Percentiles rank a stretch among this genome's conserved stretches.
Evolutionary conservation across 768 basidiomycete species (phyloP).

Genomic region (Rickenella mellea): DNA sequence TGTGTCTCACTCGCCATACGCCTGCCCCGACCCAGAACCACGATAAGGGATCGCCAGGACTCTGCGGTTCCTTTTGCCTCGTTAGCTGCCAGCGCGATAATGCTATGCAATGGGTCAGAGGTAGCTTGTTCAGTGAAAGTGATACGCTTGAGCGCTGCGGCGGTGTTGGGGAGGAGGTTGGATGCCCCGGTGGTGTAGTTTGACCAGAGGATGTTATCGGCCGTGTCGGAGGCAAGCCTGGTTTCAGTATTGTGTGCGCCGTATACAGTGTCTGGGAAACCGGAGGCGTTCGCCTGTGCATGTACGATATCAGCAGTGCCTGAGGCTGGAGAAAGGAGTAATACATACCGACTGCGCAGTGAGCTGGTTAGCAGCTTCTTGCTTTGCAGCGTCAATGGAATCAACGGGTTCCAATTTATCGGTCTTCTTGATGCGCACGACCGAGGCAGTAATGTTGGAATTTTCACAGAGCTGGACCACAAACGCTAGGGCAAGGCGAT

Average conservation of each 20-base stretch:
- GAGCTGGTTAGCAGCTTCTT: constrained; percentile 9
- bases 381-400: constrained; percentile 19
- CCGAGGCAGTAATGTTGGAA: constrained; percentile 56
- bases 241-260: constrained; percentile 40
- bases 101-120: constrained; percentile 43
- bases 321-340: too few relatives aligned
- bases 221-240: constrained; percentile 67
- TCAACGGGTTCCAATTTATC: constrained; percentile 23
- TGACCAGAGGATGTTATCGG: constrained; percentile 73
- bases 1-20: constrained; percentile 56
- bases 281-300: constrained; percentile 1
- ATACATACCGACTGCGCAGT: too few relatives aligned
- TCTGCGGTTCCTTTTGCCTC: not conserved
- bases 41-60: constrained; percentile 39
- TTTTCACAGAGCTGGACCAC: constrained; percentile 72
- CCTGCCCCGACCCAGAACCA: constrained; percentile 67
- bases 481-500: constrained; percentile 74
- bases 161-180: constrained; percentile 14
- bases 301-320: not conserved
- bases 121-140: constrained; percentile 45
- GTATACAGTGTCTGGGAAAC: constrained; percentile 2
- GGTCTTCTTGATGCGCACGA: constrained; percentile 49
- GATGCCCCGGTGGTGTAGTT: constrained; percentile 35
- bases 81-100: constrained; percentile 29
- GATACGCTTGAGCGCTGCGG: constrained; percentile 52